phyloP scores from a whole-genome alignment of 441 rosid genomes.

The Isatis lusitanica region DNA sequence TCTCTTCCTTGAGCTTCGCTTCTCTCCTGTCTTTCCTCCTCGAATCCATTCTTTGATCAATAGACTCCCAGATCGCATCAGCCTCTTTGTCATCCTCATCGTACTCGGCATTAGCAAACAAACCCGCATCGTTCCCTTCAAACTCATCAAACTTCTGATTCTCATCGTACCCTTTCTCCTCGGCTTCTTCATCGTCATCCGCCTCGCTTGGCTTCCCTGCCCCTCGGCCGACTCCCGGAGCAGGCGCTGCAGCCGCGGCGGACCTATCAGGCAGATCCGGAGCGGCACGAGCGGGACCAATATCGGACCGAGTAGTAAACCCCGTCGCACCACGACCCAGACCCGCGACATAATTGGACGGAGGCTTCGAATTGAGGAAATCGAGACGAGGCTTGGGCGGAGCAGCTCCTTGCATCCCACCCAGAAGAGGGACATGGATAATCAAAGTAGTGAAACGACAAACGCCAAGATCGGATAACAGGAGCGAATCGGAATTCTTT shows the following conservation, averaged over 20 bases:
- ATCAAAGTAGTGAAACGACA: conserved; percentile 53
- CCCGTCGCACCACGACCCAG: conserved; percentile 97
- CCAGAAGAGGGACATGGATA: conserved; percentile 62
- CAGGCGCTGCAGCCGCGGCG: conserved; percentile 43
- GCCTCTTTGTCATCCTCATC: conserved; percentile 96
- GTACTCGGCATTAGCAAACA: conserved; percentile 84
- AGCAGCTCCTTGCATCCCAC: conserved; percentile 54
- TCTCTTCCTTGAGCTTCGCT: conserved; percentile 82
- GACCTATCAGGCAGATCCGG: conserved; percentile 85
- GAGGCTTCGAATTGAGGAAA: conserved; percentile 85
- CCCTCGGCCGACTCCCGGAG: conserved; percentile 59
- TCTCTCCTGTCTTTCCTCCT: conserved; percentile 86
- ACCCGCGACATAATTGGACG: conserved; percentile 87
- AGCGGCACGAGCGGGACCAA: conserved; percentile 94
- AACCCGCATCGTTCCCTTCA: conserved; percentile 94
- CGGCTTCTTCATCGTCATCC: conserved; percentile 83
- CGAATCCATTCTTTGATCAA: conserved; percentile 88
- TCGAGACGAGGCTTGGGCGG: conserved; percentile 73
- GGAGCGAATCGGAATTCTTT: conserved; percentile 30
- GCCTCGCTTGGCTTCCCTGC: conserved; percentile 70
- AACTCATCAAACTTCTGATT: conserved; percentile 96
- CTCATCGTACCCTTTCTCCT: conserved; percentile 90
- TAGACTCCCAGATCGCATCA: conserved; percentile 90
- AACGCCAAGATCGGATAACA: conserved; percentile 56
- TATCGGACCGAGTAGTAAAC: conserved; percentile 90